Base-by-base conservation (phyloP, 495 filamentous ascomycete genomes). In the Xylaria flabelliformis region DNA sequence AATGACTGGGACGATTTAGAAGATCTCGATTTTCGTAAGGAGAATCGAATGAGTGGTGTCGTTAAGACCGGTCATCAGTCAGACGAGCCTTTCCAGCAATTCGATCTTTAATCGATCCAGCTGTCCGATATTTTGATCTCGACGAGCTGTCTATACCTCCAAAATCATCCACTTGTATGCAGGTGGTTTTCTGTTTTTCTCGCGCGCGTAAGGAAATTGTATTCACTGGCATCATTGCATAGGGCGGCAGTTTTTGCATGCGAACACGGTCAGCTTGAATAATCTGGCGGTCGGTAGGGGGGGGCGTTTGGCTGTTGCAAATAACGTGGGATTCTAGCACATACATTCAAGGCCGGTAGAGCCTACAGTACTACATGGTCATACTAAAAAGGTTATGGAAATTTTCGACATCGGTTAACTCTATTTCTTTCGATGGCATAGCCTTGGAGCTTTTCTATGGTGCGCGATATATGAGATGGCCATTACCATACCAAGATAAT, bases 71-170 rank as follows among this genome's bases (percentile, higher is more conserved):
- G 82, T 74, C 86, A 89, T 56, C 88, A 88, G 69, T 85, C 87
- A 66, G 92, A 94, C 73, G 90, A 89, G 64, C 88, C 93, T 76
- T 93, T 94, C 63, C 87, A 89, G 46, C 90, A 91, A 74, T 94
- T 94, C 83, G 92, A 94, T 73, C 78, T 80, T 67, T 83, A 75
- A 78, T 72, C 39, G 50, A 46, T 3, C 59, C 59, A 61, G 67
- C 64, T 71, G 61, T 9, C 48, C 24, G 8, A 39, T n/a, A 71
- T 53, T 0, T 17, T 24, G 0, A 55, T 39, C 34, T 64, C 36
- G 53, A 53, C 46, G 46, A 56, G 9, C 13, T 36, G 46, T 48
- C 32, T 34, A 44, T 15, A 42, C 32, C 29, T 26, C 19, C 59
- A 26, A 50, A 36, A 19, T 32, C 8, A 32, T 15, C 48, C 70